Conservation (phyloP, 768 basidiomycete genomes). For the Leccinum disarticulatum region DNA sequence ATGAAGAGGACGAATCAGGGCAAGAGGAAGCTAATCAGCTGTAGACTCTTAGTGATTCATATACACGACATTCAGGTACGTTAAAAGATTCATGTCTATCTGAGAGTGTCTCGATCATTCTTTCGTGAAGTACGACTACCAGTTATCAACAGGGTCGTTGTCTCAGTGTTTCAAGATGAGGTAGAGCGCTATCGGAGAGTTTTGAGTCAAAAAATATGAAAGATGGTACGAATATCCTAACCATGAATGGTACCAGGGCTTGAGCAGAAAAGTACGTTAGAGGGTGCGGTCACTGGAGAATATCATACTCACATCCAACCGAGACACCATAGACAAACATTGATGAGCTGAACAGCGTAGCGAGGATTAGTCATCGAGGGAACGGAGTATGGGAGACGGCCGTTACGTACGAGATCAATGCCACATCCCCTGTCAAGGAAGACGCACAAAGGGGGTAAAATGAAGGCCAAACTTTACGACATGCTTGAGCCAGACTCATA, state of each 20-base stretch:
- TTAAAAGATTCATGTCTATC: neutral
- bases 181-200: slow-evolving; percentile 58
- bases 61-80: slow-evolving; percentile 11
- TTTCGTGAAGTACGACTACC: neutral
- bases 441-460: slow-evolving; percentile 83
- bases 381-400: neutral
- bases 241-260: slow-evolving; percentile 81
- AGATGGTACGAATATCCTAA: slow-evolving; percentile 17
- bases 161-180: slow-evolving; percentile 74
- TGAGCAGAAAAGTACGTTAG: slow-evolving; percentile 15
- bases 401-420: slow-evolving; percentile 63
- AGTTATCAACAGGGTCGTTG: neutral
- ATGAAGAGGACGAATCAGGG: neutral
- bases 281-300: neutral
- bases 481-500: slow-evolving; percentile 10
- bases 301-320: slow-evolving; percentile 66
- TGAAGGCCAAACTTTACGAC: slow-evolving; percentile 54
- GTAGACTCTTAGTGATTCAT: slow-evolving; percentile 5
- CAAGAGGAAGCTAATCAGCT: slow-evolving; percentile 20
- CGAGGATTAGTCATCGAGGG: neutral
- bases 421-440: slow-evolving; percentile 86
- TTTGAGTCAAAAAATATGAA: slow-evolving; percentile 12
- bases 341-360: slow-evolving; percentile 49
- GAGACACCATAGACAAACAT: slow-evolving; percentile 75
- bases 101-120: neutral